Percentiles rank a stretch among this genome's conserved stretches.
Evolutionary conservation across 164 flowering plant genomes (phyloP).

Genomic region (Macadamia tetraphylla): DNA sequence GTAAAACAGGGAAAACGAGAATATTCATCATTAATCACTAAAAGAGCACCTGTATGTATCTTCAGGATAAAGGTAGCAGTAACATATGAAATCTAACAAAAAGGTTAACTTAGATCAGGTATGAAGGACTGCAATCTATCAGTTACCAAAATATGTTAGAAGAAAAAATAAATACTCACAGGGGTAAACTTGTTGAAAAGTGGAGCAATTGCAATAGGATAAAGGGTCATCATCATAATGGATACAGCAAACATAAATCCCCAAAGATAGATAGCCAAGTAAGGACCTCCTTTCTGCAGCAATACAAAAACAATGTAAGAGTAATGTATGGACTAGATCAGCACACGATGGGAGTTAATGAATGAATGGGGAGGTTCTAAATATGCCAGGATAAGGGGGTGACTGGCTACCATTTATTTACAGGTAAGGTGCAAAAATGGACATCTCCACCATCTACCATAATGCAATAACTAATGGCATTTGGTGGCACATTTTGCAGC

Average conservation of each 20-base stretch:
- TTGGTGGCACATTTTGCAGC: no score
- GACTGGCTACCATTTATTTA: no score
- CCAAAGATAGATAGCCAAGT: slow-evolving; percentile 96
- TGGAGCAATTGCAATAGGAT: slow-evolving; percentile 92
- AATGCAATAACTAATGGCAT: no score
- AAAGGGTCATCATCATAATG: slow-evolving; percentile 90
- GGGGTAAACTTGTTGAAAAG: slow-evolving; percentile 97
- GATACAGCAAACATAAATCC: slow-evolving; percentile 82
- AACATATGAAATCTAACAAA: not conserved
- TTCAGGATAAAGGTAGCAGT: not conserved
- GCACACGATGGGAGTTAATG: not conserved
- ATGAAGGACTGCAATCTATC: not conserved
- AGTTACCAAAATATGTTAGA: not conserved
- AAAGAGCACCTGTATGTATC: not conserved
- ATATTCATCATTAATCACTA: not conserved
- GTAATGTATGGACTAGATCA: not conserved
- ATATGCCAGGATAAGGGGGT: no score
- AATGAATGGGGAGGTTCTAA: not conserved
- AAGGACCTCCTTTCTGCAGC: slow-evolving; percentile 97
- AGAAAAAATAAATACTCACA: slow-evolving; percentile 42
- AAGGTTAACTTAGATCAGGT: not conserved
- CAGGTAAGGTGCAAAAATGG: no score
- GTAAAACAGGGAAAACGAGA: not conserved
- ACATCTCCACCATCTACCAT: no score
- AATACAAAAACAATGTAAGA: slow-evolving; percentile 1